Percentiles rank a stretch among this genome's conserved stretches.
phyloP scores from a whole-genome alignment of 192 early-diverging fungal species.

The Podila minutissima region DNA sequence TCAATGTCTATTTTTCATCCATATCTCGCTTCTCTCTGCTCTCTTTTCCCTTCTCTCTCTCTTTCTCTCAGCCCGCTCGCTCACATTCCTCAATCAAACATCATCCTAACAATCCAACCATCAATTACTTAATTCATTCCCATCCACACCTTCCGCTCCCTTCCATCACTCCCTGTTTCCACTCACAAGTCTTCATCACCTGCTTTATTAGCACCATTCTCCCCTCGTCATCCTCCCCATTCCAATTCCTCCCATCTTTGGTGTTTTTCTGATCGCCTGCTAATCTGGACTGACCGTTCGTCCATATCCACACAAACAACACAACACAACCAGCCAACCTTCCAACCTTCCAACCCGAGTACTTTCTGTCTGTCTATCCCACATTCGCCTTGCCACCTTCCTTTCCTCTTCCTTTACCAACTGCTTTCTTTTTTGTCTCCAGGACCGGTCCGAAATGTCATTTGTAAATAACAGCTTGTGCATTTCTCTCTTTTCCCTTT shows the following conservation, averaged over 20 bases:
- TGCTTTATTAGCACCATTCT: not conserved
- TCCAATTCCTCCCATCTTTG: conserved; percentile 1
- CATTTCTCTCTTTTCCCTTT: not conserved
- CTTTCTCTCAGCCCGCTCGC: too few species aligned
- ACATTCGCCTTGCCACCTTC: not conserved
- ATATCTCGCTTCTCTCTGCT: too few species aligned
- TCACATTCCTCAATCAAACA: too few species aligned
- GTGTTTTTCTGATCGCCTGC: not conserved
- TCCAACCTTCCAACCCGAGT: not conserved
- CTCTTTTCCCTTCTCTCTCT: too few species aligned
- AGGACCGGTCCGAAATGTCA: not conserved
- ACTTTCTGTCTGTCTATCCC: not conserved
- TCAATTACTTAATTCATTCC: not conserved
- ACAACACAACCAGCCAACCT: not conserved
- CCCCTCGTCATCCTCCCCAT: not conserved
- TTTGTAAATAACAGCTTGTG: conserved; percentile 2
- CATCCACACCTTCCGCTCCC: not conserved
- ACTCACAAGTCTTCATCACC: not conserved
- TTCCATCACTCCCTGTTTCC: not conserved
- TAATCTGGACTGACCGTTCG: conserved; percentile 2
- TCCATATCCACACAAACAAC: conserved; percentile 2
- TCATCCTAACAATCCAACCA: not conserved
- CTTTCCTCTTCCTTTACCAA: not conserved
- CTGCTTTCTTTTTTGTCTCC: not conserved
- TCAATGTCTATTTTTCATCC: too few species aligned